phyloP scores from a whole-genome alignment of 2,329 filamentous ascomycete genomes.

The Aspergillus vadensis region DNA sequence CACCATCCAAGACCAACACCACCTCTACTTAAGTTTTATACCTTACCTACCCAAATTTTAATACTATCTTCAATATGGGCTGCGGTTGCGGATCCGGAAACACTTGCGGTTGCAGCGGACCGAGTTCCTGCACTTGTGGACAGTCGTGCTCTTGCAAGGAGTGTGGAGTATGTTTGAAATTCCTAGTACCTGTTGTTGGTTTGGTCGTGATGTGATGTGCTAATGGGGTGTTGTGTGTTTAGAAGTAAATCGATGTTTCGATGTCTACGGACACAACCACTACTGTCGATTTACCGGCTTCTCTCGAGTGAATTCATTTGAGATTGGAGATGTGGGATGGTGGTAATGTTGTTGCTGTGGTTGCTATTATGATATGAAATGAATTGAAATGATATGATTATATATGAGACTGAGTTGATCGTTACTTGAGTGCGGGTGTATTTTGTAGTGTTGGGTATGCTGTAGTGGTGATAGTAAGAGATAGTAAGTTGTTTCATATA shows the following conservation, averaged over 20 bases:
- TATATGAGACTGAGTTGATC: not conserved
- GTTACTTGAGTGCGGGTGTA: not conserved
- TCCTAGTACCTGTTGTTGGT: not conserved
- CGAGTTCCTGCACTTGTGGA: constrained; percentile 36
- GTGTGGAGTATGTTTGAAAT: constrained; percentile 39
- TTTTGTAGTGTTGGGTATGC: not conserved
- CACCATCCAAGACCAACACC: not conserved
- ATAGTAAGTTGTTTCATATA: too few species aligned
- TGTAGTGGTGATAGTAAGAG: too few species aligned
- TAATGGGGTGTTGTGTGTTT: not conserved
- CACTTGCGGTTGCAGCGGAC: constrained; percentile 36
- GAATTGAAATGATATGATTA: not conserved
- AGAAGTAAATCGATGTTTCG: not conserved
- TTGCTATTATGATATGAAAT: constrained; percentile 10
- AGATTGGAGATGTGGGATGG: not conserved
- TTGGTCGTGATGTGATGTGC: constrained; percentile 8
- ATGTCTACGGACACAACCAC: too few species aligned
- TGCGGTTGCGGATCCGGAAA: constrained; percentile 38
- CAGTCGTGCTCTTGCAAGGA: constrained; percentile 39
- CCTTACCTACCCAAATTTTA: too few species aligned
- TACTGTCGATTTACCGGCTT: too few species aligned
- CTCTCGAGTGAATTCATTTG: not conserved
- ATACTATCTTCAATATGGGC: constrained; percentile 30
- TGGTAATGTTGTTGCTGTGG: not conserved
- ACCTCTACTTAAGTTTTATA: too few species aligned